Conservation (phyloP, 345 rosid genomes). For the Brassica incana region DNA sequence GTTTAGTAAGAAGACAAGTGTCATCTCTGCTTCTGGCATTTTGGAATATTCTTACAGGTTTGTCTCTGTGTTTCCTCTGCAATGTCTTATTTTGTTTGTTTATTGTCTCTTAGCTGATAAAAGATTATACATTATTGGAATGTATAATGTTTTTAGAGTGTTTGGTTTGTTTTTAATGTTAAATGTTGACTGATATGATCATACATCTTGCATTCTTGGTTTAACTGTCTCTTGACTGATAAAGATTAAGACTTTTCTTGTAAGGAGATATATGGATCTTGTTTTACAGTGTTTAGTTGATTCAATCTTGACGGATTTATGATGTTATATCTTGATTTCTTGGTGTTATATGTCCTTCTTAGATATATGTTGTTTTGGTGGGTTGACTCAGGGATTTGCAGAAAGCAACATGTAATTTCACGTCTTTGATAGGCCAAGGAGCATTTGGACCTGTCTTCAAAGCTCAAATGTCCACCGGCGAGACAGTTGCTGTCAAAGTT, state of each 20-base stretch:
- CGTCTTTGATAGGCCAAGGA: conserved; percentile 74
- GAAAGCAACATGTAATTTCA: conserved; percentile 87
- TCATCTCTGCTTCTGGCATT: conserved; percentile 81
- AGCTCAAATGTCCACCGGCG: conserved; percentile 92
- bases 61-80: background rate
- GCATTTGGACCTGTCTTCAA: conserved; percentile 99
- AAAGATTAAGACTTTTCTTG: background rate
- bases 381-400: conserved; percentile 81
- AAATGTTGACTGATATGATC: no score
- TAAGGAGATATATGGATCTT: background rate
- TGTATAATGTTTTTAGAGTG: no score
- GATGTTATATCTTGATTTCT: conserved; percentile 8
- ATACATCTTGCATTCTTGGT: no score
- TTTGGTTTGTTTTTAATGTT: no score
- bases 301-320: background rate
- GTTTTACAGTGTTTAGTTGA: background rate
- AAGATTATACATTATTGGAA: no score
- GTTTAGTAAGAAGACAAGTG: conserved; percentile 53
- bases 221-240: background rate
- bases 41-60: conserved; percentile 93
- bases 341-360: conserved; percentile 10
- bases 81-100: background rate
- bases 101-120: no score
- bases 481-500: conserved; percentile 89
- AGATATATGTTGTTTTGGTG: background rate